Base-by-base conservation (phyloP, 257 asterid species). In the Cynanchum wilfordii region DNA sequence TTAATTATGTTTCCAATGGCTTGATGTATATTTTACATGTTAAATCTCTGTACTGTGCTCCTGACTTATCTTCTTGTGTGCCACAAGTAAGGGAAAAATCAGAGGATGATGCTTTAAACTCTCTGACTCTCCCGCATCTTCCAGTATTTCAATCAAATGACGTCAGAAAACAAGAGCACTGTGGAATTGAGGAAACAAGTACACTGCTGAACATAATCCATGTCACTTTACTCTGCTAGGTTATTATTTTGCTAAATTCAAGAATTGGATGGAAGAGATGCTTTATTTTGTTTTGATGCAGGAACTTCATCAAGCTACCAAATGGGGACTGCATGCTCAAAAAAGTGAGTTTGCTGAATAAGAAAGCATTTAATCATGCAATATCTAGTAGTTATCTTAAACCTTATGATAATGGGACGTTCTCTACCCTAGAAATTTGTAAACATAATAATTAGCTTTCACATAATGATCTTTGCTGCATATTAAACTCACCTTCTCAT, bases 111-210 rank as follows among this genome's bases (percentile, higher is more conserved):
- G 75, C 76, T 51, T 71, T 55, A 45, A 67, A 80, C 78, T 72
- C 77, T 88, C 84, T 75, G 81, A 69, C 52, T 59, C 56, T 76
- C 72, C 75, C 47, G 75, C 81, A 77, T 66, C 80, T 80, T 77
- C 89, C 66, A 68, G 81, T 60, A 77, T 70, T 57, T 73, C 79
- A 79, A 70, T 72, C 79, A 75, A 67, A 73, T 42, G 76, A 77
- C 59, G 79, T 40, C 57, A 68, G 52, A 64, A 72, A 71, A 66
- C 78, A 69, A 49, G 88, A 74, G 60, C 78, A 82, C 59, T 65
- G 79, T 73, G 81, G 79, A 79, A 71, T 65, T 45, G 77, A 76
- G 68, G 89, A 83, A 77, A 84, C 82, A 73, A 57, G 96, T 88
- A 85, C 38, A 87, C 73, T 82, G 73, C 74, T 80, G 68, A 33